phyloP scores from a whole-genome alignment of 257 asterid genomes.

The Solanum arcanum region DNA sequence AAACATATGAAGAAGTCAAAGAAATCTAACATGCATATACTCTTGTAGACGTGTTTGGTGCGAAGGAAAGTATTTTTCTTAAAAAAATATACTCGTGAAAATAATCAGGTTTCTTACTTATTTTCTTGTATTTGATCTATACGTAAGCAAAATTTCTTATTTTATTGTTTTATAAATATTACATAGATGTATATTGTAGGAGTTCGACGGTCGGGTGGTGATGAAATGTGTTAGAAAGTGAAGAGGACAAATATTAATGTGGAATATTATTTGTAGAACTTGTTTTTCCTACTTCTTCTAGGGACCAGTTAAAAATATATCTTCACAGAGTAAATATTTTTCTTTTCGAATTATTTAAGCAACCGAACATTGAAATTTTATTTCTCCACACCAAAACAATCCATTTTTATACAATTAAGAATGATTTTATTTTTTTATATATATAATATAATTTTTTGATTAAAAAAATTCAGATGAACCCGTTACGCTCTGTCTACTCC shows the following conservation, averaged over 20 bases:
- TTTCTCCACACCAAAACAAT: background rate
- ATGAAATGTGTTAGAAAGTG: background rate
- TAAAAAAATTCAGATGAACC: background rate
- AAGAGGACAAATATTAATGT: background rate
- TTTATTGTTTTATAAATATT: too few species aligned
- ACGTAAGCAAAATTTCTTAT: too few species aligned
- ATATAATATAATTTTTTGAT: background rate
- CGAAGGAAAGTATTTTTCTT: background rate
- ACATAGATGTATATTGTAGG: too few species aligned
- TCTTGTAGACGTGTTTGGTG: background rate
- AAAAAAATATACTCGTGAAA: too few species aligned
- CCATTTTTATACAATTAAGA: too few species aligned
- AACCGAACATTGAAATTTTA: background rate
- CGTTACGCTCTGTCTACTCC: rapidly evolving
- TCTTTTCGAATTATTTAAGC: background rate
- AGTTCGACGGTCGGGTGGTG: background rate
- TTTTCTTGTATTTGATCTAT: too few species aligned
- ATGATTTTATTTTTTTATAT: background rate
- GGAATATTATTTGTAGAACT: too few species aligned
- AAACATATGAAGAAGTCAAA: background rate
- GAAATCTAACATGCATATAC: background rate
- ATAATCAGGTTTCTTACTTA: too few species aligned
- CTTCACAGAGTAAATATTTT: too few species aligned
- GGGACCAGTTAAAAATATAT: too few species aligned
- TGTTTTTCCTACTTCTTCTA: background rate